Percentiles rank a stretch among this genome's conserved stretches.
These are phyloP conservation scores for Aspergillus sp. DNA, from an alignment of 2,329 filamentous ascomycete genomes.

Conservation along the genomic window DNA sequence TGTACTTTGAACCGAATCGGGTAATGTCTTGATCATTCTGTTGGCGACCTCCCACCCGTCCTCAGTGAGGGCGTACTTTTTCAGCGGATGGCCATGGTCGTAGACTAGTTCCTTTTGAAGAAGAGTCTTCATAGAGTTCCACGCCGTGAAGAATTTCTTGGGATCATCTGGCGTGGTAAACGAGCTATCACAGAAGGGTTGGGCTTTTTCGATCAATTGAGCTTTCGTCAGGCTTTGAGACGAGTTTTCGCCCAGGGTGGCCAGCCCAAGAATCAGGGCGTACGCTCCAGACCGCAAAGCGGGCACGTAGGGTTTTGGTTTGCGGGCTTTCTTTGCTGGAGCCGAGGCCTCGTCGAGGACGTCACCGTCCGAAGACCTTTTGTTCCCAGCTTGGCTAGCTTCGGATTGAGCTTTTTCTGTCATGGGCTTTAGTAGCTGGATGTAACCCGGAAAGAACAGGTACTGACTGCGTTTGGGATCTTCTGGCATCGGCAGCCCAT, in stretches of 20 bases:
- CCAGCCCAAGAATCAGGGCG: constrained; percentile 67
- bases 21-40: constrained; percentile 57
- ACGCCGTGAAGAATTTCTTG: constrained; percentile 73
- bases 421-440: neutral
- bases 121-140: constrained; percentile 79
- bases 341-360: constrained; percentile 26
- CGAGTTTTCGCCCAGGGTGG: constrained; percentile 56
- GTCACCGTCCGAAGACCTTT: constrained; percentile 27
- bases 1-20: constrained; percentile 19
- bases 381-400: constrained; percentile 9
- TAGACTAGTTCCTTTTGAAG: constrained; percentile 71
- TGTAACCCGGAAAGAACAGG: neutral
- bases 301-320: constrained; percentile 68
- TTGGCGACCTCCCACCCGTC: constrained; percentile 74
- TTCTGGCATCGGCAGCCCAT: constrained; percentile 67
- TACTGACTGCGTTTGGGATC: constrained; percentile 46
- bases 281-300: constrained; percentile 71
- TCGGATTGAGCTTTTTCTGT: constrained; percentile 5
- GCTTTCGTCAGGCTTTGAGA: constrained; percentile 63
- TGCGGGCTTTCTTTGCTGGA: constrained; percentile 55
- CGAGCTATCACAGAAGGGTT: constrained; percentile 70
- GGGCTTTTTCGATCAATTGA: constrained; percentile 66
- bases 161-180: constrained; percentile 68
- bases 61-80: constrained; percentile 70
- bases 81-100: constrained; percentile 65